Conservation (phyloP, 768 basidiomycete species). For the Phallus indusiatus region DNA sequence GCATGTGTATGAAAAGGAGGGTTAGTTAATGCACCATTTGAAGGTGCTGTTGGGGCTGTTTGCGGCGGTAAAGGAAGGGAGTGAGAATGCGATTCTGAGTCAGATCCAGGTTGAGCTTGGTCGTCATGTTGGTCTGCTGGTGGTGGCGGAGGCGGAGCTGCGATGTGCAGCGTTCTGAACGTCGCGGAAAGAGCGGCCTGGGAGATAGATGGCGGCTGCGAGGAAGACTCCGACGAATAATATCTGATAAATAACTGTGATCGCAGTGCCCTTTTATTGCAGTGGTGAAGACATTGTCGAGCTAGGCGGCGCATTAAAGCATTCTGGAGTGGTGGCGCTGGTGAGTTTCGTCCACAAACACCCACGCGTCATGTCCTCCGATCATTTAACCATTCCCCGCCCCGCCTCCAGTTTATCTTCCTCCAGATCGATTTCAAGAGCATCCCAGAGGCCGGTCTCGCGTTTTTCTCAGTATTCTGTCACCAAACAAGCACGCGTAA, state of each 20-base stretch:
- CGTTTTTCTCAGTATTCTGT: conserved; percentile 46
- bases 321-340: too few species aligned
- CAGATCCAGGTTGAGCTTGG: too few species aligned
- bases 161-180: not conserved
- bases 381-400: conserved; percentile 31
- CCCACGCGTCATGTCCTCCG: conserved; percentile 18
- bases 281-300: not conserved
- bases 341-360: not conserved
- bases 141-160: not conserved
- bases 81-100: not conserved
- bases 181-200: not conserved
- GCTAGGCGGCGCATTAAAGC: not conserved
- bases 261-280: not conserved
- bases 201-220: not conserved
- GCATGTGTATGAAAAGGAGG: conserved; percentile 81
- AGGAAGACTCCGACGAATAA: not conserved
- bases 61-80: conserved; percentile 7
- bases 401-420: conserved; percentile 18
- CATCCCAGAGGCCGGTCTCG: conserved; percentile 33
- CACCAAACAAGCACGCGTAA: conserved; percentile 39
- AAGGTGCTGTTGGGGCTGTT: not conserved
- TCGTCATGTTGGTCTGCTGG: not conserved
- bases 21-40: conserved; percentile 16
- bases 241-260: not conserved
- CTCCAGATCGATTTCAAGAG: conserved; percentile 25